phyloP scores from a whole-genome alignment of 1,284 basidiomycete species.

The Mycena sp. region DNA sequence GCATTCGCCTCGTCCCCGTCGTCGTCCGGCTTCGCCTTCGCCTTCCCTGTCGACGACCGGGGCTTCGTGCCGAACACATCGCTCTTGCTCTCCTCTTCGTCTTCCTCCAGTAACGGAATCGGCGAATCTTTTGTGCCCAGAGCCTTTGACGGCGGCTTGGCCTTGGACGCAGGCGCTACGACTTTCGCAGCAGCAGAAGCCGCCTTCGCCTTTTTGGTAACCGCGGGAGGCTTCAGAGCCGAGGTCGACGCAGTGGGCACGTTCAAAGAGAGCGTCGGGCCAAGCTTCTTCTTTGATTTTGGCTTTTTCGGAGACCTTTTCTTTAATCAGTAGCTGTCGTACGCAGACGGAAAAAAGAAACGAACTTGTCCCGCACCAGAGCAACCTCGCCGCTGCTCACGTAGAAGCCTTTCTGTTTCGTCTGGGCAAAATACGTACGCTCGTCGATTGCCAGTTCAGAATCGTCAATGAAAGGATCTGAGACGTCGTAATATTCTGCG shows the following conservation, averaged over 20 bases:
- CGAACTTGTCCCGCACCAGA: constrained; percentile 75
- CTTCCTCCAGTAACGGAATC: constrained; percentile 40
- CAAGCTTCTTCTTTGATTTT: constrained; percentile 63
- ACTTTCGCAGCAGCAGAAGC: background rate
- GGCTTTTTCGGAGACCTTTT: constrained; percentile 69
- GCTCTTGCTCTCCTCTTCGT: constrained; percentile 11
- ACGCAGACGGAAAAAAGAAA: background rate
- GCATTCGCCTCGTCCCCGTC: constrained; percentile 52
- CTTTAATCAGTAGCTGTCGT: background rate
- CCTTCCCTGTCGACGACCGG: constrained; percentile 22
- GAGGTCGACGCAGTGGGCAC: constrained; percentile 24
- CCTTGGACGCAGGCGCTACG: constrained; percentile 31
- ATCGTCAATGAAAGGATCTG: constrained; percentile 98
- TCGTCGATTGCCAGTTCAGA: constrained; percentile 92
- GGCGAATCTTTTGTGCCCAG: constrained; percentile 65
- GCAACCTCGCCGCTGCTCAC: constrained; percentile 89
- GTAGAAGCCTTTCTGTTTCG: constrained; percentile 94
- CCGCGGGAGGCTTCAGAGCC: too few relatives aligned
- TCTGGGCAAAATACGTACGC: constrained; percentile 91
- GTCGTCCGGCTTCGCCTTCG: constrained; percentile 51
- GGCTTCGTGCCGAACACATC: constrained; percentile 14
- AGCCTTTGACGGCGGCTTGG: constrained; percentile 21
- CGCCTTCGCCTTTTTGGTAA: constrained; percentile 18
- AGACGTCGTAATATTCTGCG: constrained; percentile 86
- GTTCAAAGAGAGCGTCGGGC: constrained; percentile 14